Base-by-base conservation (phyloP, 768 basidiomycete species). In the Steccherinum ochraceum region DNA sequence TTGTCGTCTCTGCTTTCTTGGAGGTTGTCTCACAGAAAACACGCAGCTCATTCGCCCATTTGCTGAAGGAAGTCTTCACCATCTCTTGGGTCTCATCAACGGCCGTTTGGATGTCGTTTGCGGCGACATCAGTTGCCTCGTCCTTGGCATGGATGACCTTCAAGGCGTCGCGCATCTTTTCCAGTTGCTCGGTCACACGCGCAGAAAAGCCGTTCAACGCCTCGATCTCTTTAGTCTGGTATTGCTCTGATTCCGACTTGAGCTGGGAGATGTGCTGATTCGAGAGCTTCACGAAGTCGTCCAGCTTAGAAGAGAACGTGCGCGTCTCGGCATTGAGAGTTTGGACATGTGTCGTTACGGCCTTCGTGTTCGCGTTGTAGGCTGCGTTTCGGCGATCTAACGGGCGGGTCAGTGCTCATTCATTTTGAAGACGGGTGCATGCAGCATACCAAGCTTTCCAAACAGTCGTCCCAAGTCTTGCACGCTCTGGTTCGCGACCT, bases 351-450 rank as follows among this genome's bases (percentile, higher is more conserved):
- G 72, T 74, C 2, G 76, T 68, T 13, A 89, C 90, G 1, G 76
- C 74, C 55, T 78, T 77, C 3, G 80, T 70, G 58, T 94, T 95
- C 5, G 80, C 70, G 25, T 69, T 72, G 40, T 92, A 74, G 11
- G 81, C 72, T 20, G 70, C 69, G 25, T 80, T 70, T 61, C 89
- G 93, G 52, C 93, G 86, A 40, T 89, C 93, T 94, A 56, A 13
- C 27, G 12, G 45, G 49, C 26, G 23, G 24, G 48, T 66, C 40
- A 62, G 24, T 51, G 12, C 25, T 41, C 12, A 44, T 18, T n/a
- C n/a, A 43, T 12, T 24, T 43, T 12, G 5, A 27, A 4, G 40
- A 10, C 20, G 18, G 11, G 35, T 12, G 5, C 4, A 54, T 2
- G 20, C 5, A 24, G 18, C 80, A 60, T 60, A 93, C 93, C 87